Conservation (phyloP, 768 basidiomycete genomes). For the Arthromyces matolae region DNA sequence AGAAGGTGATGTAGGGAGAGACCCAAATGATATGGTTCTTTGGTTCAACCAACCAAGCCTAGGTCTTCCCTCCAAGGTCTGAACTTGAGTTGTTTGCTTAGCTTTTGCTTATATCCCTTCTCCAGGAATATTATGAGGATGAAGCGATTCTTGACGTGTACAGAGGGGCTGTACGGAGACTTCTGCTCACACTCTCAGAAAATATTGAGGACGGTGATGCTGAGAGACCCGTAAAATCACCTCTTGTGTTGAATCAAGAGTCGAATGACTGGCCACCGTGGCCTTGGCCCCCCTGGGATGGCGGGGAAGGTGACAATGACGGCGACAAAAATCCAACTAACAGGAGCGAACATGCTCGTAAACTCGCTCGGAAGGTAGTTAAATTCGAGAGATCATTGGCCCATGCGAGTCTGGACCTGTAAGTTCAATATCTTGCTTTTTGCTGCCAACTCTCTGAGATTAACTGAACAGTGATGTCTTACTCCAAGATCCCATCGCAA, state of each 20-base stretch:
- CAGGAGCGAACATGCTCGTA: conserved; percentile 49
- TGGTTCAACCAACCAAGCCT: conserved; percentile 82
- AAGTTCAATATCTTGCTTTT: conserved; percentile 21
- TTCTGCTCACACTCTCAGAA: conserved; percentile 58
- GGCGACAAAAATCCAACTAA: conserved; percentile 47
- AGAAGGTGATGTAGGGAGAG: conserved; percentile 83
- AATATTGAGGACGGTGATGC: conserved; percentile 34
- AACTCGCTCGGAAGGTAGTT: conserved; percentile 69
- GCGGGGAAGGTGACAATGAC: conserved; percentile 46
- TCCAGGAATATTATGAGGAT: conserved; percentile 87
- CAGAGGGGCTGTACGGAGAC: conserved; percentile 57
- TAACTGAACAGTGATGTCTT: conserved; percentile 50
- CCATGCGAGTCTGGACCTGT: conserved; percentile 77
- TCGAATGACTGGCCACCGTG: conserved; percentile 68
- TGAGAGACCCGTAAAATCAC: conserved; percentile 11
- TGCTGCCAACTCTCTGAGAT: neutral
- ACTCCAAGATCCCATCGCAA: conserved; percentile 75
- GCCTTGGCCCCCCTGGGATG: conserved; percentile 87
- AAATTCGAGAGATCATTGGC: conserved; percentile 78
- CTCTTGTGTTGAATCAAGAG: conserved; percentile 34
- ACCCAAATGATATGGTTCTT: conserved; percentile 81
- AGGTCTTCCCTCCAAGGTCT: conserved; percentile 84
- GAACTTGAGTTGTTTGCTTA: neutral
- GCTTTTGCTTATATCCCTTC: neutral
- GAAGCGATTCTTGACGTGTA: conserved; percentile 67